phyloP scores from a whole-genome alignment of 768 basidiomycete species.

The Leccinellum albellum region DNA sequence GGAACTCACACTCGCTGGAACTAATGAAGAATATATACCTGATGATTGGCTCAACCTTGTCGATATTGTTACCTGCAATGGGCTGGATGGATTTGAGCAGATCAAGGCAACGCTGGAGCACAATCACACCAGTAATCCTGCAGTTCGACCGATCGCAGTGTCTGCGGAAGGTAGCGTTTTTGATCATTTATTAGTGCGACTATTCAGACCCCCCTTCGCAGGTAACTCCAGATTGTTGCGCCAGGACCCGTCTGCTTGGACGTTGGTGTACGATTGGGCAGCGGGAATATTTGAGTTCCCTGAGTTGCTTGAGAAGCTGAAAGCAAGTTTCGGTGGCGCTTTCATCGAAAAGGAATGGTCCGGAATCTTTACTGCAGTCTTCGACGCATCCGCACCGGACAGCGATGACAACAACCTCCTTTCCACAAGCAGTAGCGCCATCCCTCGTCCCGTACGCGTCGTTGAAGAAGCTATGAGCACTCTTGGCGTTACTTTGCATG shows the following conservation, averaged over 20 bases:
- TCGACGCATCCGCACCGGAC: neutral
- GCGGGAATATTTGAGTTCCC: neutral
- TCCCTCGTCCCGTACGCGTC: neutral
- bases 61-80: neutral
- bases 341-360: neutral
- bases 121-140: neutral
- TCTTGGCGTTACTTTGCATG: neutral
- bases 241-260: neutral
- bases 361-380: neutral
- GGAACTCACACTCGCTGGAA: neutral
- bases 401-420: neutral
- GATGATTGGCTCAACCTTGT: neutral
- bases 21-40: neutral
- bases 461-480: neutral
- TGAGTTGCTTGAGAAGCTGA: neutral
- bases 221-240: neutral
- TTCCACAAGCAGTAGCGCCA: neutral
- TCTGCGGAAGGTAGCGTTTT: no score
- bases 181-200: neutral
- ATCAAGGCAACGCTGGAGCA: neutral
- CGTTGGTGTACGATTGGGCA: neutral
- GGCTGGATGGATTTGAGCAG: neutral
- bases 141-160: no score
- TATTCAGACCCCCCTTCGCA: neutral
- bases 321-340: neutral